Evolutionary conservation across 2,329 filamentous ascomycete species (phyloP).

Genomic region (Escovopsis sp.): DNA sequence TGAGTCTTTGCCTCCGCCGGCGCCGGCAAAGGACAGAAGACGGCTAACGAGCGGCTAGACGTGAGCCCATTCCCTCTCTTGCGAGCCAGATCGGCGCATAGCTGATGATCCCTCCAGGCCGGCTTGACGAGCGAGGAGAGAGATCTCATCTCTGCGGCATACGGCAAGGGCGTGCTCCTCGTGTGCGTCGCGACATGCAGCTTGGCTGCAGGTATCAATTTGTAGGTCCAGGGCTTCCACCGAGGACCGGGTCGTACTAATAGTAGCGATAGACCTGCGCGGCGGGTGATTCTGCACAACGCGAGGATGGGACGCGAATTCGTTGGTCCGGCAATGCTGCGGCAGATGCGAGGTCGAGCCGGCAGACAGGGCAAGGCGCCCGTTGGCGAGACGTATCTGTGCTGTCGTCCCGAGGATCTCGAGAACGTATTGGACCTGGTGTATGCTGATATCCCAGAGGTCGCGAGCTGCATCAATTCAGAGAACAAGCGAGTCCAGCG

Average conservation of each 20-base stretch:
- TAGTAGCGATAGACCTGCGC: constrained; percentile 33
- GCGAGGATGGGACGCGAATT: constrained; percentile 63
- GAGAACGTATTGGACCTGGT: constrained; percentile 56
- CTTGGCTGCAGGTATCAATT: constrained; percentile 69
- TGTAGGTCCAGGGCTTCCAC: constrained; percentile 21
- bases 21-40: too few species aligned
- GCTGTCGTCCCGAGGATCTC: constrained; percentile 53
- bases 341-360: constrained; percentile 67
- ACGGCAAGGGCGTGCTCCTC: constrained; percentile 52
- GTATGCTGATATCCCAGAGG: constrained; percentile 54
- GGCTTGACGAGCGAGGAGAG: constrained; percentile 63
- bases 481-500: constrained; percentile 55
- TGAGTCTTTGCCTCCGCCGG: constrained; percentile 20
- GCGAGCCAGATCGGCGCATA: background rate
- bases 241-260: background rate
- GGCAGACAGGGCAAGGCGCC: constrained; percentile 68
- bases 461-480: constrained; percentile 52
- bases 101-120: constrained; percentile 28
- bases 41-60: background rate
- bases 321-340: constrained; percentile 64
- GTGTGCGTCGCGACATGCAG: constrained; percentile 66
- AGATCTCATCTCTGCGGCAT: constrained; percentile 55
- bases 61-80: background rate
- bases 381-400: constrained; percentile 63
- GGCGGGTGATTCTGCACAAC: constrained; percentile 61